These are phyloP conservation scores for Cylindrodendrum hubeiense DNA, from an alignment of 2,329 filamentous ascomycete genomes.

Conservation along the genomic window DNA sequence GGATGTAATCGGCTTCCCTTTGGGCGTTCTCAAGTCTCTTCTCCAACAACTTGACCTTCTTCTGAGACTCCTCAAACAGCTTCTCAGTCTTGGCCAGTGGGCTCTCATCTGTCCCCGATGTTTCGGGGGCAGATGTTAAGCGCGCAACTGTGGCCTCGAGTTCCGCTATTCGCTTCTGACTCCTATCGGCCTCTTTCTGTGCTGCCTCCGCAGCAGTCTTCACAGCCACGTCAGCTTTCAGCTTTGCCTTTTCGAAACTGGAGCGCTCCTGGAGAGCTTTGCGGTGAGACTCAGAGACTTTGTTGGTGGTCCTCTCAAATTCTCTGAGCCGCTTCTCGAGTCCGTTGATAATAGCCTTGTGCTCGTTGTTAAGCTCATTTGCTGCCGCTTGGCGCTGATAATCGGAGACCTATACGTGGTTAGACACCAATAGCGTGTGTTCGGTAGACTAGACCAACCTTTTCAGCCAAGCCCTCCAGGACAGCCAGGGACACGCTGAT, in stretches of 20 bases:
- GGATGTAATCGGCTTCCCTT: slow-evolving; percentile 67
- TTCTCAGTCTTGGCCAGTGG: slow-evolving; percentile 44
- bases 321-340: slow-evolving; percentile 61
- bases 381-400: slow-evolving; percentile 43
- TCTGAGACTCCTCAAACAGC: slow-evolving; percentile 52
- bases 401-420: slow-evolving; percentile 46
- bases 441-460: slow-evolving; percentile 45
- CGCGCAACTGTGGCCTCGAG: slow-evolving; percentile 51
- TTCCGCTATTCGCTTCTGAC: slow-evolving; percentile 51
- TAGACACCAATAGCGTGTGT: slow-evolving; percentile 21
- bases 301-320: slow-evolving; percentile 57
- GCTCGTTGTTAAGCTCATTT: slow-evolving; percentile 49
- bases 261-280: slow-evolving; percentile 65
- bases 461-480: slow-evolving; percentile 55
- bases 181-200: slow-evolving; percentile 52
- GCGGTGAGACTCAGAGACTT: slow-evolving; percentile 61
- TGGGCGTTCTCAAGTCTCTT: slow-evolving; percentile 55
- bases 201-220: slow-evolving; percentile 43
- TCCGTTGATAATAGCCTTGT: slow-evolving; percentile 56
- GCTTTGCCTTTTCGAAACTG: slow-evolving; percentile 60
- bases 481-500: slow-evolving; percentile 47
- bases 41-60: slow-evolving; percentile 56
- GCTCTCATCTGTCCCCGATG: slow-evolving; percentile 39
- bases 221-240: slow-evolving; percentile 51
- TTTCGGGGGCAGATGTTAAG: slow-evolving; percentile 42